A percentile compares a stretch with the other conserved stretches of the same genome.
These are phyloP conservation scores for Termitomyces sp. DNA, from an alignment of 768 basidiomycete genomes.

Conservation along the genomic window DNA sequence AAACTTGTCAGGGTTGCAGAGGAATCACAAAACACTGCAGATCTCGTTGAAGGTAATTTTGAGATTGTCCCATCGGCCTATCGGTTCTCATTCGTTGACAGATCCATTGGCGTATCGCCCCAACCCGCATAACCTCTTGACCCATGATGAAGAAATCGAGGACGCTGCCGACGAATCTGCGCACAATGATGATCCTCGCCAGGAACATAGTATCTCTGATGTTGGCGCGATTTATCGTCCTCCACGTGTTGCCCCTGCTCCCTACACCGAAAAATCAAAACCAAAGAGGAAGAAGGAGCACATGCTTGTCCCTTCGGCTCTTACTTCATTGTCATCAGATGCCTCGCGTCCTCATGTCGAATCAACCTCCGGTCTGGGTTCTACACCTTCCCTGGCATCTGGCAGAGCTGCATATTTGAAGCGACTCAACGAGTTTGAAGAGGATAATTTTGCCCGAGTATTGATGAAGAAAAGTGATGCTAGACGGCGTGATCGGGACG, in stretches of 20 bases:
- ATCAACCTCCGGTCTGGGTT: conserved; percentile 68
- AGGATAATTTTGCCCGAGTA: conserved; percentile 89
- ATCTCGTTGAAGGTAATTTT: conserved; percentile 51
- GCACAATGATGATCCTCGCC: neutral
- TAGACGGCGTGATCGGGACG: conserved; percentile 67
- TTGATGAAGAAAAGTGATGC: conserved; percentile 88
- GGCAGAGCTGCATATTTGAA: conserved; percentile 76
- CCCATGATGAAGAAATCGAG: conserved; percentile 24
- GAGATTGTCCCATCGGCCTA: neutral
- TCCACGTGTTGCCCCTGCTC: conserved; percentile 84
- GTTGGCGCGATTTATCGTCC: conserved; percentile 69
- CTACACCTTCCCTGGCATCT: conserved; percentile 49
- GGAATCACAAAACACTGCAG: conserved; percentile 40
- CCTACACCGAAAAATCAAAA: conserved; percentile 56
- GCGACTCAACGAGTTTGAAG: conserved; percentile 84
- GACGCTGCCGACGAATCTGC: conserved; percentile 13
- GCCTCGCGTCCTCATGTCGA: conserved; percentile 67
- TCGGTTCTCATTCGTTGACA: conserved; percentile 24
- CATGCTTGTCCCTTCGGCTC: conserved; percentile 57
- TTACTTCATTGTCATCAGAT: conserved; percentile 61
- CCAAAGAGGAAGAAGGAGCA: conserved; percentile 46
- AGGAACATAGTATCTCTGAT: neutral
- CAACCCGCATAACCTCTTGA: conserved; percentile 72
- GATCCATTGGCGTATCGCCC: conserved; percentile 92
- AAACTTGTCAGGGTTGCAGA: conserved; percentile 81